Percentiles rank a stretch among this genome's conserved stretches.
These are phyloP conservation scores for Rubus parviflorus DNA, from an alignment of 306 rosid species.

Conservation along the genomic window DNA sequence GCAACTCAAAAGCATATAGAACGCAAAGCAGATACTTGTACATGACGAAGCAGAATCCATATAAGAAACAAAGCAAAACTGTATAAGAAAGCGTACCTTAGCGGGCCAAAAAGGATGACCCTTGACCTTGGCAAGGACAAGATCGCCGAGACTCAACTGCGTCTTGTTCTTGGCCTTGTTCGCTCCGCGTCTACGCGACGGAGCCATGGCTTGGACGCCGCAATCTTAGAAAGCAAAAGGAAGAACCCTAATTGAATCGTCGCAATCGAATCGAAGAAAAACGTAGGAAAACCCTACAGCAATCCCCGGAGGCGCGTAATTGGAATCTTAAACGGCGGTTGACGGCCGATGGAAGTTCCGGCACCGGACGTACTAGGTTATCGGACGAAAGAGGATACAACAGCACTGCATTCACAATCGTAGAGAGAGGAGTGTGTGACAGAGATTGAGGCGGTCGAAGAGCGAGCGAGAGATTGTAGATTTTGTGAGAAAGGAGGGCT, in stretches of 20 bases:
- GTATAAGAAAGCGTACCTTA: slow-evolving; percentile 53
- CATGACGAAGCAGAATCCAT: slow-evolving; percentile 4
- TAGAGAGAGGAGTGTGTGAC: slow-evolving; percentile 30
- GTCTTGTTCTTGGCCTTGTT: slow-evolving; percentile 66
- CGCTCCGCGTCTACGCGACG: slow-evolving; percentile 92
- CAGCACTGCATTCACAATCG: slow-evolving; percentile 37
- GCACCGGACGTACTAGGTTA: slow-evolving; percentile 49
- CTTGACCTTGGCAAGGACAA: slow-evolving; percentile 98
- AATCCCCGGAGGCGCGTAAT: slow-evolving; percentile 40
- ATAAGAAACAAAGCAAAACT: slow-evolving; percentile 8
- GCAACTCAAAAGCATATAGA: background rate
- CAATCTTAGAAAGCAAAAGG: slow-evolving; percentile 28
- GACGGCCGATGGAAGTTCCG: slow-evolving; percentile 37
- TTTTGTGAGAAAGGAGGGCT: slow-evolving; percentile 38
- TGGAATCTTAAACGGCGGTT: slow-evolving; percentile 31
- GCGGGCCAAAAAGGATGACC: slow-evolving; percentile 99
- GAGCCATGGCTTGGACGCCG: slow-evolving; percentile 70
- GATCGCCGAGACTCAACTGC: slow-evolving; percentile 86
- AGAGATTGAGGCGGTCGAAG: slow-evolving; percentile 51
- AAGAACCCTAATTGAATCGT: slow-evolving; percentile 17
- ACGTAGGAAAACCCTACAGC: slow-evolving; percentile 45
- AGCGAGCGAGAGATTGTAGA: slow-evolving; percentile 31
- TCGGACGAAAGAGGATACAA: slow-evolving; percentile 14
- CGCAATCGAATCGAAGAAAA: slow-evolving; percentile 7
- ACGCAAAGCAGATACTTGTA: background rate